Percentiles rank a stretch among this genome's conserved stretches.
phyloP scores from a whole-genome alignment of 768 basidiomycete species.

The Lactifluus volemus region DNA sequence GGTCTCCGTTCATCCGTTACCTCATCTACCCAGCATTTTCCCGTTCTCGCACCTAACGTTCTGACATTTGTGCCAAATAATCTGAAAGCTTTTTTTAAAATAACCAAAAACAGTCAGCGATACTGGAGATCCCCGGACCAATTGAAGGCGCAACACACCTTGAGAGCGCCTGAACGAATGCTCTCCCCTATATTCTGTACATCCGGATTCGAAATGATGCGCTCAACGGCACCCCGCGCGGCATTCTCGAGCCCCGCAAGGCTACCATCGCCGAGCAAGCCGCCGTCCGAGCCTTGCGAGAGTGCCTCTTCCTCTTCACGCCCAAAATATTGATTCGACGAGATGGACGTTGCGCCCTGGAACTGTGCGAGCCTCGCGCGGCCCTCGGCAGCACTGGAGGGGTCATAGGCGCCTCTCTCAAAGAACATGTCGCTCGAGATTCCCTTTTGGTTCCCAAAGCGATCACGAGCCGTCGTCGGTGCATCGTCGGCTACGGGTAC shows the following conservation, averaged over 20 bases:
- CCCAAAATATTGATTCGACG: constrained; percentile 95
- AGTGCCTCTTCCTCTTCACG: constrained; percentile 61
- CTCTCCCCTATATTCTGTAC: constrained; percentile 79
- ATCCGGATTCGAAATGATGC: constrained; percentile 76
- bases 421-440: constrained; percentile 99
- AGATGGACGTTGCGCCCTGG: constrained; percentile 88
- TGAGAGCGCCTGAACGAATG: constrained; percentile 71
- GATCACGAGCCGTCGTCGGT: constrained; percentile 76
- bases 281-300: constrained; percentile 44
- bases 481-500: constrained; percentile 41
- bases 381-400: constrained; percentile 60
- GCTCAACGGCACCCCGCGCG: constrained; percentile 67
- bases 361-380: constrained; percentile 75
- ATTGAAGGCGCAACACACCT: constrained; percentile 39
- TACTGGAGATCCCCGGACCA: not conserved
- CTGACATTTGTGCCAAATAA: constrained; percentile 50
- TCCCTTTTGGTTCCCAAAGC: constrained; percentile 87
- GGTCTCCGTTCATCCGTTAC: too few species aligned
- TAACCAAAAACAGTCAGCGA: not conserved
- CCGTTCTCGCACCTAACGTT: not conserved
- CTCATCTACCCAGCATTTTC: too few species aligned
- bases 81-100: constrained; percentile 26
- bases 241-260: constrained; percentile 50
- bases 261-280: constrained; percentile 39
- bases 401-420: constrained; percentile 81